A percentile compares a stretch with the other conserved stretches of the same genome.
phyloP scores from a whole-genome alignment of 768 basidiomycete species.

The Russula sp. region DNA sequence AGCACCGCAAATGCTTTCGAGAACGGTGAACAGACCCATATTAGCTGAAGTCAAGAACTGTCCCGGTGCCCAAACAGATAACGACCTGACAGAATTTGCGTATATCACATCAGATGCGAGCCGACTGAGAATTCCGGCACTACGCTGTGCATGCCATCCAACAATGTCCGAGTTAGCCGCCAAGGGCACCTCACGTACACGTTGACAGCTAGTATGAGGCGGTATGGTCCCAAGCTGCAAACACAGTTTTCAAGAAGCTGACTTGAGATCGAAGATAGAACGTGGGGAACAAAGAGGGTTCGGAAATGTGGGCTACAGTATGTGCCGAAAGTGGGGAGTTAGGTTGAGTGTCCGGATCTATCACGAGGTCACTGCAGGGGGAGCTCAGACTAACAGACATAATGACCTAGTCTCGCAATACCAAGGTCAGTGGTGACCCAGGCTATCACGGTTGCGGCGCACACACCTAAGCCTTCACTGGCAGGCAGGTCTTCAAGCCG shows the following conservation, averaged over 20 bases:
- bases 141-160: constrained; percentile 53
- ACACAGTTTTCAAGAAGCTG: constrained; percentile 56
- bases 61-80: constrained; percentile 52
- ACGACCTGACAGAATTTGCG: constrained; percentile 49
- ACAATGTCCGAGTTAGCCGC: constrained; percentile 36
- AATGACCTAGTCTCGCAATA: too few relatives aligned
- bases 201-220: too few relatives aligned
- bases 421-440: too few relatives aligned
- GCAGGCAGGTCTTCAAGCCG: too few relatives aligned
- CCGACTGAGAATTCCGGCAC: constrained; percentile 63
- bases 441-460: too few relatives aligned
- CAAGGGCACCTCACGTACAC: constrained; percentile 22
- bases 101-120: constrained; percentile 57
- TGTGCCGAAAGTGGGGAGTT: too few relatives aligned
- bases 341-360: too few relatives aligned
- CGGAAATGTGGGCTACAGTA: too few relatives aligned
- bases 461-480: too few relatives aligned
- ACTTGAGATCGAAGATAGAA: constrained; percentile 61
- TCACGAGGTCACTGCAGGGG: too few relatives aligned
- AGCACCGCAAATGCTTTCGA: neutral
- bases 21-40: constrained; percentile 39
- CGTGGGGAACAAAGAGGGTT: constrained; percentile 53
- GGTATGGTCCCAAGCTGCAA: constrained; percentile 46
- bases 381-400: too few relatives aligned
- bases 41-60: constrained; percentile 54